Conservation (phyloP, 1,284 basidiomycete genomes). For the Cutaneotrichosporon cyanovorans region DNA sequence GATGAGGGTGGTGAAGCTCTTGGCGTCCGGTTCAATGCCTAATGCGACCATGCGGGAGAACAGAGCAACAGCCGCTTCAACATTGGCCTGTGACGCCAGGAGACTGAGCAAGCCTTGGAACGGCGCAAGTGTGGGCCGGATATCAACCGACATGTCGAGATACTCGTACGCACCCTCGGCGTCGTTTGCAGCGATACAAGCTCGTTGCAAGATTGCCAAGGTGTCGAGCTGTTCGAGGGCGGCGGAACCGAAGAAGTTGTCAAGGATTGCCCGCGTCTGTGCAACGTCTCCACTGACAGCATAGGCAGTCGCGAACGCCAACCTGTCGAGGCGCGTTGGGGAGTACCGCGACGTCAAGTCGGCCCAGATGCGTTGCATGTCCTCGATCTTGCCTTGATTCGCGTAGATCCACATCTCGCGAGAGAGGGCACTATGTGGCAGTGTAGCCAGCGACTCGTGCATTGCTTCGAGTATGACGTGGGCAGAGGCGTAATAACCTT, state of each 20-base stretch:
- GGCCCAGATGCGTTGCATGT: slow-evolving; percentile 6
- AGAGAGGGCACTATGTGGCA: slow-evolving; percentile 10
- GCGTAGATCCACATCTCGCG: slow-evolving; percentile 12
- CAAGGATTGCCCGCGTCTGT: neutral
- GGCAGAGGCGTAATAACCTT: neutral
- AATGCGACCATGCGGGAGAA: slow-evolving; percentile 59
- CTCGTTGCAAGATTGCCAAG: slow-evolving; percentile 18
- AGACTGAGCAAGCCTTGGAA: slow-evolving; percentile 56
- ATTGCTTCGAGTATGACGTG: slow-evolving; percentile 6
- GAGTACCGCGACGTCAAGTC: slow-evolving; percentile 5
- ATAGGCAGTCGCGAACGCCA: slow-evolving; percentile 4
- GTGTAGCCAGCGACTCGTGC: slow-evolving; percentile 2
- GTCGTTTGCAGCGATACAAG: slow-evolving; percentile 18
- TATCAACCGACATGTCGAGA: slow-evolving; percentile 10
- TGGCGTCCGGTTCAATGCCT: slow-evolving; percentile 50
- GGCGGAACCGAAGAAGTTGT: neutral
- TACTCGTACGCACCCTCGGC: slow-evolving; percentile 10
- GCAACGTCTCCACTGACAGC: slow-evolving; percentile 4
- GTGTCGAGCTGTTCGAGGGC: slow-evolving; percentile 4
- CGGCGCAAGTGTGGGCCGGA: slow-evolving; percentile 10
- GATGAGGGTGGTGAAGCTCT: slow-evolving; percentile 64
- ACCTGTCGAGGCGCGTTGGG: slow-evolving; percentile 2
- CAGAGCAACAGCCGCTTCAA: slow-evolving; percentile 53
- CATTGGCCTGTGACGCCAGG: slow-evolving; percentile 56
- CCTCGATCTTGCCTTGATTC: slow-evolving; percentile 2